These are phyloP conservation scores for Bryoerythrophyllum caledonicum DNA, from an alignment of 225 moss, liverwort and hornwort species.

Conservation along the genomic window DNA sequence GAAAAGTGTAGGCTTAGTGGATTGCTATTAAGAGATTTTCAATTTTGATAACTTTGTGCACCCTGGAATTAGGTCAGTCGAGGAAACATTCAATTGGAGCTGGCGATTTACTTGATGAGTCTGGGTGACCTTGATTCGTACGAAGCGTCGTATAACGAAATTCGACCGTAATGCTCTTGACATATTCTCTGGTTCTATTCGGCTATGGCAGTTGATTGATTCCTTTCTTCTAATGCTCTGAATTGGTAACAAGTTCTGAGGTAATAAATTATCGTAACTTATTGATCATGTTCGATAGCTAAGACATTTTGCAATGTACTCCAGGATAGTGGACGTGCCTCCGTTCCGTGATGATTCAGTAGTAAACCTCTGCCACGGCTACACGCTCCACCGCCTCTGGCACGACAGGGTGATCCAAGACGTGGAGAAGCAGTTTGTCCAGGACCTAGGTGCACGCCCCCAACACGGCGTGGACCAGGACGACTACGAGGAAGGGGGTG, in stretches of 20 bases:
- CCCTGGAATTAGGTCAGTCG: conserved; percentile 51
- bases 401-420: conserved; percentile 71
- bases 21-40: background rate
- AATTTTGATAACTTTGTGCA: conserved; percentile 18
- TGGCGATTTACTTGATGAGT: conserved; percentile 84
- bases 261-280: too few species aligned
- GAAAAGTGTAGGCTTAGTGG: too few species aligned
- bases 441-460: conserved; percentile 46
- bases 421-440: conserved; percentile 42
- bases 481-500: conserved; percentile 60
- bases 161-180: conserved; percentile 69
- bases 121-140: conserved; percentile 69
- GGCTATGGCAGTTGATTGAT: too few species aligned
- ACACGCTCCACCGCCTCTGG: conserved; percentile 80
- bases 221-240: too few species aligned
- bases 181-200: conserved; percentile 16
- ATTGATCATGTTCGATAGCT: background rate
- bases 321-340: conserved; percentile 79
- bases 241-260: too few species aligned
- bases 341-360: conserved; percentile 73
- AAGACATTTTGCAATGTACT: conserved; percentile 14
- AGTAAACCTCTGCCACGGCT: conserved; percentile 82
- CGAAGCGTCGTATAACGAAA: conserved; percentile 89
- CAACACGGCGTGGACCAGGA: conserved; percentile 46
- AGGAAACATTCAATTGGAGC: conserved; percentile 76